Percentiles rank a stretch among this genome's conserved stretches.
phyloP scores from a whole-genome alignment of 139 green algal species.

The Picochlorum costavermella region DNA sequence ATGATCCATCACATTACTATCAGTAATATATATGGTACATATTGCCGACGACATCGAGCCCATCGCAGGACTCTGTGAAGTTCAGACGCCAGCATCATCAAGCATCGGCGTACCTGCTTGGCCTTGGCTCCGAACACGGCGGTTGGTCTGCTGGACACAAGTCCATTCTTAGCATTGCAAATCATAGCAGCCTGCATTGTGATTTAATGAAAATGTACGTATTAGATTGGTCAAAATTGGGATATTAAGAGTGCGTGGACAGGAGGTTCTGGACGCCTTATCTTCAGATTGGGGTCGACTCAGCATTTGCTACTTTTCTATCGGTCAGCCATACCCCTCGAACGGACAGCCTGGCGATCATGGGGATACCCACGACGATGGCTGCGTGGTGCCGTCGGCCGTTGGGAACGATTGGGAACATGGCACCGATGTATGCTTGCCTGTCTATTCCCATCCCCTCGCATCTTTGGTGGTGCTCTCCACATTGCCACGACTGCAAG shows the following conservation, averaged over 20 bases:
- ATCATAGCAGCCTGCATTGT: conserved; percentile 21
- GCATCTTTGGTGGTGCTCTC: too few species aligned
- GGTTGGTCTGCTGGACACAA: conserved; percentile 13
- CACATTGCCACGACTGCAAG: too few species aligned
- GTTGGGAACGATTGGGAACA: too few species aligned
- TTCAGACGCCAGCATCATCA: not conserved
- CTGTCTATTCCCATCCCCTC: too few species aligned
- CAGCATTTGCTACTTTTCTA: conserved; percentile 3
- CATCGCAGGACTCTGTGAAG: not conserved
- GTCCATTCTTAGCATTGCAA: conserved; percentile 8
- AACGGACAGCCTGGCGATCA: too few species aligned
- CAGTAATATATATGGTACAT: not conserved
- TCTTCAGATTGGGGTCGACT: not conserved
- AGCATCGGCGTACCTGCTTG: conserved; percentile 13
- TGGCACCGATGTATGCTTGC: too few species aligned
- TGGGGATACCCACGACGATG: too few species aligned
- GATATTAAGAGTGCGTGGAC: too few species aligned
- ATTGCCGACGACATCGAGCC: not conserved
- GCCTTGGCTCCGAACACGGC: conserved; percentile 14
- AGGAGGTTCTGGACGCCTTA: too few species aligned
- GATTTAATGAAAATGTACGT: too few species aligned
- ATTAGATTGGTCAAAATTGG: too few species aligned
- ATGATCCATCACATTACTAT: not conserved
- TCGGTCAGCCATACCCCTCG: not conserved
- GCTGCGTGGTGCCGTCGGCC: too few species aligned